Evolutionary conservation across 441 rosid species (phyloP).

Genomic region (Erysimum pusillum): DNA sequence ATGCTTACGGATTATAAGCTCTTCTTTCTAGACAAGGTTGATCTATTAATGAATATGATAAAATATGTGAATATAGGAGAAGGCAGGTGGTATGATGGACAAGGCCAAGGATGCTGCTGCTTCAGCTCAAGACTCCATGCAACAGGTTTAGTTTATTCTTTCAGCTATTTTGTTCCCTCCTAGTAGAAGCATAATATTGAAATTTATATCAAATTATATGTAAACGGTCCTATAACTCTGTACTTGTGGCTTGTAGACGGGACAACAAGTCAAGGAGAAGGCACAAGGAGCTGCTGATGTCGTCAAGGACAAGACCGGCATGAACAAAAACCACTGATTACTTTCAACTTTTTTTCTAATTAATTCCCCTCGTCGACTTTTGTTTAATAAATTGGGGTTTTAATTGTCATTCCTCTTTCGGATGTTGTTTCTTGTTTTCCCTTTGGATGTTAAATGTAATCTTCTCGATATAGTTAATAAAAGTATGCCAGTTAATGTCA

Average conservation of each 20-base stretch:
- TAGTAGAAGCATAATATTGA: background rate
- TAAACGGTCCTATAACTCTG: background rate
- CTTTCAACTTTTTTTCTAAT: conserved; percentile 10
- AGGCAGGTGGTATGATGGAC: conserved; percentile 46
- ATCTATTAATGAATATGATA: background rate
- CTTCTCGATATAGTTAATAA: conserved; percentile 19
- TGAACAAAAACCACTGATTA: conserved; percentile 40
- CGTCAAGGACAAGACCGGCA: conserved; percentile 46
- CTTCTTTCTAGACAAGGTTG: background rate
- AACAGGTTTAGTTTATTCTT: conserved; percentile 21
- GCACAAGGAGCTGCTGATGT: conserved; percentile 49
- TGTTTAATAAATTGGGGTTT: conserved; percentile 31
- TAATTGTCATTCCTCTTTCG: conserved; percentile 33
- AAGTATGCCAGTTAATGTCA: background rate
- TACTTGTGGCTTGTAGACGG: conserved; percentile 31
- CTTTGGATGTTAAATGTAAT: conserved; percentile 30
- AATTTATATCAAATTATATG: background rate
- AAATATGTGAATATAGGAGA: conserved; percentile 34
- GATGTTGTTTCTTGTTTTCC: background rate
- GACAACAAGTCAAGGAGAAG: conserved; percentile 45
- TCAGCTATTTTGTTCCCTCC: background rate
- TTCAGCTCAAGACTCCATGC: conserved; percentile 47
- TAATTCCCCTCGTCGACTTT: background rate
- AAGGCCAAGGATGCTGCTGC: conserved; percentile 44
- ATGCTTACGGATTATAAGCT: background rate